Evolutionary conservation across 805 yeast species (phyloP), one percentile per base, ranked within the genome.

Genomic region (Myxozyma udenii): DNA sequence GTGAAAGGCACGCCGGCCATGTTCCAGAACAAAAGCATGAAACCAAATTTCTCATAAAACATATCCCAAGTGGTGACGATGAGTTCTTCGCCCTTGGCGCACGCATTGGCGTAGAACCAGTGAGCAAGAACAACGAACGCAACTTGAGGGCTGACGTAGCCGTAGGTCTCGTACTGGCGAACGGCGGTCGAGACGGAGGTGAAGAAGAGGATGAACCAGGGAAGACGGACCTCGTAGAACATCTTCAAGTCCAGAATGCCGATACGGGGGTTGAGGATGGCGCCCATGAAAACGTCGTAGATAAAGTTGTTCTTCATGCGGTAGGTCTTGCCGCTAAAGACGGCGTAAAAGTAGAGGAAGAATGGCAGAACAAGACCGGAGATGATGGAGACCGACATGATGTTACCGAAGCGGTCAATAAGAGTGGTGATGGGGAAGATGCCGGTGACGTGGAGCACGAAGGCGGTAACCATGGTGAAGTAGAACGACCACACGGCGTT

Each of bases 21-120:
- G 74, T 93, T 93, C 98, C 98, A 93, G 77, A 93, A 93, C 63
- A 90, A 81, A 61, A 93, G 79, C 98, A 93, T 90, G 76, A 93
- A 93, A n/a, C 98, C 98, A 64, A 93, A 93, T 73, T 93, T 93
- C 71, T 93, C 98, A 71, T 93, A 93, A 28, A 95, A 96, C 97
- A 93, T 91, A 70, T 93, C 98, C 98, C 98, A 93, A 18, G 96
- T 86, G 62, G 98, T 96, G 57, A 90, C 95, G 68, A 93, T 93
- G 63, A 91, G 75, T 69, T 93, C 98, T 72, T 93, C 98, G 62
- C 98, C 98, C 72, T 93, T 93, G 51, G 95, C 84, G 71, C 98
- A 91, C 2, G 97, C 96, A 66, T 93, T 91, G 55, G 95, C 96
- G 66, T 93, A 93, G 44, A 89, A 74, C 86, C 95, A 93, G 69